A percentile compares a stretch with the other conserved stretches of the same genome.
phyloP scores from a whole-genome alignment of 495 filamentous ascomycete genomes.

The Recurvomyces mirabilis region DNA sequence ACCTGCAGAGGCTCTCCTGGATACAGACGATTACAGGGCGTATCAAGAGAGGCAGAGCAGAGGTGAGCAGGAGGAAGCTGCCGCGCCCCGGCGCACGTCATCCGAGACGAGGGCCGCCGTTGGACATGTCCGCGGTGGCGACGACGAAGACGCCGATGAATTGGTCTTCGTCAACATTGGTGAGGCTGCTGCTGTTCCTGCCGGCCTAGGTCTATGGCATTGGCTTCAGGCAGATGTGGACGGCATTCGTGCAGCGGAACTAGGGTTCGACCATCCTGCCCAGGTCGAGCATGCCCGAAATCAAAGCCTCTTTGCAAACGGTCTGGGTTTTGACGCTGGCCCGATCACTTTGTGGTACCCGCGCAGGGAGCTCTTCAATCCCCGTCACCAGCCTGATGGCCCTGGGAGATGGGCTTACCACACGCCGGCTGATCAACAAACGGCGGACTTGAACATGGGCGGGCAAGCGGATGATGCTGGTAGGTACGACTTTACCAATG shows the following conservation, averaged over 20 bases:
- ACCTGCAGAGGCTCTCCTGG: no score
- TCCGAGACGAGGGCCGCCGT: no score
- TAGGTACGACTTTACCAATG: background rate
- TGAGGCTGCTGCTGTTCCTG: background rate
- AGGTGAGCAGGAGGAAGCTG: no score
- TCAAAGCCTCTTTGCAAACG: background rate
- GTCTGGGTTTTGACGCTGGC: background rate
- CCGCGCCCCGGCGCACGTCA: no score
- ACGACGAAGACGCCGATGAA: no score
- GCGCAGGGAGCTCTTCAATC: background rate
- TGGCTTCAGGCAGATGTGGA: conserved; percentile 6
- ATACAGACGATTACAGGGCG: no score
- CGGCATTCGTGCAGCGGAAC: background rate
- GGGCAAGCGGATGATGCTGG: no score
- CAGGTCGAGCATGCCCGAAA: conserved; percentile 1
- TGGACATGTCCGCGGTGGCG: no score
- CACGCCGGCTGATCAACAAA: background rate
- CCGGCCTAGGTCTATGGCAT: background rate
- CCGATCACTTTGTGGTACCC: conserved; percentile 2
- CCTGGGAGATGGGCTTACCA: background rate
- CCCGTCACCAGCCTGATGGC: background rate
- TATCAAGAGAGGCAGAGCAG: no score
- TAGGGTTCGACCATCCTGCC: background rate
- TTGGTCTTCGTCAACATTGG: conserved; percentile 6
- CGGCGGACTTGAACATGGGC: conserved; percentile 3